Conservation (phyloP, 495 filamentous ascomycete species). For the Aspergillus ellipticus region DNA sequence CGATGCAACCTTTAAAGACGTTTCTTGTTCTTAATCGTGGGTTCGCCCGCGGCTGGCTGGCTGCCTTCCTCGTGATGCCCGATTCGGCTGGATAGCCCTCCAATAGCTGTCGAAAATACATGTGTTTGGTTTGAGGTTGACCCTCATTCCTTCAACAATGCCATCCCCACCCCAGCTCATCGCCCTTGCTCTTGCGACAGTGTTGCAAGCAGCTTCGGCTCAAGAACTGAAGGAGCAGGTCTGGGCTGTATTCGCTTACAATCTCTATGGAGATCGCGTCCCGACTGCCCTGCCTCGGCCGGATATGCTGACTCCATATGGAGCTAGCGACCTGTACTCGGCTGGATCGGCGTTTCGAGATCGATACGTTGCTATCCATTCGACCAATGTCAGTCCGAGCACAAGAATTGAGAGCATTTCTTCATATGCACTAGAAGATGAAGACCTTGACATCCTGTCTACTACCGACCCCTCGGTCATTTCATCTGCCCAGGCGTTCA, state of each 20-base stretch:
- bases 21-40: neutral
- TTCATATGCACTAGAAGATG: constrained; percentile 39
- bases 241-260: constrained; percentile 68
- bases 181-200: constrained; percentile 10
- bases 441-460: constrained; percentile 44
- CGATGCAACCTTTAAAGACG: neutral
- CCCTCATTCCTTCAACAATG: constrained; percentile 11
- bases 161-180: constrained; percentile 2
- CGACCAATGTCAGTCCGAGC: constrained; percentile 29
- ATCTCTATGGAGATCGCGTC: constrained; percentile 69
- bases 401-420: constrained; percentile 41
- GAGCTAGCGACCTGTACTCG: constrained; percentile 60
- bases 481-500: constrained; percentile 67
- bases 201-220: constrained; percentile 20
- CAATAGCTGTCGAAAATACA: neutral
- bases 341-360: constrained; percentile 60
- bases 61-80: neutral
- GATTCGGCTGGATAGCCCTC: neutral
- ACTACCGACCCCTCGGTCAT: constrained; percentile 47
- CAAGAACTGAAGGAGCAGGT: constrained; percentile 49
- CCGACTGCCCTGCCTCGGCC: constrained; percentile 51
- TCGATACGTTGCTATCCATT: constrained; percentile 51
- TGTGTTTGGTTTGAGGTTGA: neutral
- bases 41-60: neutral
- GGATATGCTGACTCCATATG: constrained; percentile 58